Base-by-base conservation (phyloP, 1,139 yeast genomes). In the Arxiozyma bovina region DNA sequence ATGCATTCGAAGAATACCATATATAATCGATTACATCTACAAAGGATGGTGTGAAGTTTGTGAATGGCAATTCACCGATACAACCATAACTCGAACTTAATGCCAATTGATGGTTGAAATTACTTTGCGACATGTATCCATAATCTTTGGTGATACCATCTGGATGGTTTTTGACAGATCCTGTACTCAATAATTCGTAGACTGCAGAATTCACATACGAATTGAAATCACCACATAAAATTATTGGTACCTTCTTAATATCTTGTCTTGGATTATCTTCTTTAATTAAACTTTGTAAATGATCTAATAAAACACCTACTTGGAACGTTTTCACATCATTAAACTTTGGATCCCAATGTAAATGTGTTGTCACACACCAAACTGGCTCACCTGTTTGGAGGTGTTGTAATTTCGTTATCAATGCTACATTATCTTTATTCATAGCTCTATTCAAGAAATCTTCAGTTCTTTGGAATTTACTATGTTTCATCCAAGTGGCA, bases 301-400 rank as follows among this genome's bases (percentile, higher is more conserved):
- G 96, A 67, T 93, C 98, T 67, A 94, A 74, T 60, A 94, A 75
- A 50, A 93, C 85, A 50, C 96, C 97, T 54, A 88, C 93, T 75
- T 94, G 99, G 72, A 94, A 85, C 9, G 97, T 82, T 72, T 94
- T 94, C 57, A 94, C 99, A 73, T 94, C 99, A 68, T 89, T 88
- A 69, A 83, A 88, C 50, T 89, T 90, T 11, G 99, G 99, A 73
- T 93, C 98, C 98, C 99, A 94, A 70, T 91, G 97, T 70, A 93
- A 81, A 77, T 94, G 99, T 0, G 99, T 91, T 64, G 91, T 93
- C 3, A 87, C 90, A 48, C 89, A 77, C 60, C 88, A 77, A 51
- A 93, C 73, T 59, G 80, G 78, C 67, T 85, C 88, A 12, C 91
- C 91, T 12, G 91, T 79, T 53, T 77, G 78, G 45, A 75, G 72